Conservation (phyloP, 805 yeast genomes). For the Wickerhamomyces silvicola region DNA sequence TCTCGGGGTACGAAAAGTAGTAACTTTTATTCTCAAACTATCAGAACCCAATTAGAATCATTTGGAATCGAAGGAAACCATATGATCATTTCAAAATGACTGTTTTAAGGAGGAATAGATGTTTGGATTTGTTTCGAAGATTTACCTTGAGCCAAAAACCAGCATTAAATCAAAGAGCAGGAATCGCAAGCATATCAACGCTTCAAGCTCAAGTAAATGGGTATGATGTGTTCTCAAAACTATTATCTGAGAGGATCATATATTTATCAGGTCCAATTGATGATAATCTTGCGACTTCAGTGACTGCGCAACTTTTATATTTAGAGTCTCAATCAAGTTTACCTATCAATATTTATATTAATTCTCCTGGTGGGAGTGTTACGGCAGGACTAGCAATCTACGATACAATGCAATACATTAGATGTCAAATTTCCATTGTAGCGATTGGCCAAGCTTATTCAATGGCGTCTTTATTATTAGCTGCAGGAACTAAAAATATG, state of each 20-base stretch:
- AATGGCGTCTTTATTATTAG: conserved; percentile 26
- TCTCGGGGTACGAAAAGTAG: too few relatives aligned
- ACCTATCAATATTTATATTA: conserved; percentile 22
- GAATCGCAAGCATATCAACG: conserved; percentile 1
- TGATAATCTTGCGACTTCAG: conserved; percentile 10
- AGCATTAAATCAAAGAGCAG: conserved; percentile 1
- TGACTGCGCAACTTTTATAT: conserved; percentile 22
- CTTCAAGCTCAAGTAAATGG: neutral
- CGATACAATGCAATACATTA: conserved; percentile 29
- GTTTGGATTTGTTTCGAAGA: too few relatives aligned
- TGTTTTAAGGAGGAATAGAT: neutral
- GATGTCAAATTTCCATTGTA: conserved; percentile 27
- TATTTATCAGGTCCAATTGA: conserved; percentile 22
- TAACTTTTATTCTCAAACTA: too few relatives aligned
- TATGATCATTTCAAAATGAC: too few relatives aligned
- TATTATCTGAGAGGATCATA: conserved; percentile 22
- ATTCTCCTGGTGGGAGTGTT: conserved; percentile 29
- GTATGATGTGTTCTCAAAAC: conserved; percentile 13
- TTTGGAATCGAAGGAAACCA: too few relatives aligned
- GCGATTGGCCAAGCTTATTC: conserved; percentile 30
- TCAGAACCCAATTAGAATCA: too few relatives aligned
- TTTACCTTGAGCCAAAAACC: too few relatives aligned
- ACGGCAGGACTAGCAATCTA: conserved; percentile 29
- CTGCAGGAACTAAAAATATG: conserved; percentile 24
- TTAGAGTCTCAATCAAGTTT: conserved; percentile 18